Evolutionary conservation across 129 eudicot genomes (phyloP).

Genomic region (Escallonia herrerae): DNA sequence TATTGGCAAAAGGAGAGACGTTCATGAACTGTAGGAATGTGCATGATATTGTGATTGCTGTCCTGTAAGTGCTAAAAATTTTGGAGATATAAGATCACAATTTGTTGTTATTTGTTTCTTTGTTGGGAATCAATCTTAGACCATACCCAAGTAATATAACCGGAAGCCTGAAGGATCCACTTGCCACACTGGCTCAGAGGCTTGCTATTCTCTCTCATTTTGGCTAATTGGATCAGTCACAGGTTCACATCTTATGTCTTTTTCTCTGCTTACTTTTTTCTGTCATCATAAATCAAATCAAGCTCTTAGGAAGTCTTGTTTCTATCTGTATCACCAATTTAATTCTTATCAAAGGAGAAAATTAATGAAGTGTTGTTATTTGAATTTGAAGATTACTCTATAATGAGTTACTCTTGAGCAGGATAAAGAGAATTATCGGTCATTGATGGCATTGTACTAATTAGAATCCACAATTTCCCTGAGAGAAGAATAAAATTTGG

Average conservation of each 20-base stretch:
- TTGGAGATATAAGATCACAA: neutral
- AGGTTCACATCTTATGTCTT: conserved; percentile 24
- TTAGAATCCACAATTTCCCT: conserved; percentile 69
- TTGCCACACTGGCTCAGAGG: conserved; percentile 83
- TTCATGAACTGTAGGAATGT: conserved; percentile 81
- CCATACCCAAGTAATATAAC: conserved; percentile 51
- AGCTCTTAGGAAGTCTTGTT: too few relatives aligned
- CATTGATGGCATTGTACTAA: conserved; percentile 65
- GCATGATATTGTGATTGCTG: conserved; percentile 78
- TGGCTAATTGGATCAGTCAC: conserved; percentile 29
- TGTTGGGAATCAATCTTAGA: neutral
- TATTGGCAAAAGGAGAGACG: conserved; percentile 95
- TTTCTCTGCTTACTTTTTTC: neutral
- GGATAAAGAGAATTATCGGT: conserved; percentile 45
- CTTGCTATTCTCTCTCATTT: conserved; percentile 75
- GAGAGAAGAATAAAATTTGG: conserved; percentile 51
- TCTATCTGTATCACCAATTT: too few relatives aligned
- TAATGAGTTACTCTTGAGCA: conserved; percentile 7
- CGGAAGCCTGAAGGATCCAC: conserved; percentile 84
- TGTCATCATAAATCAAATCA: too few relatives aligned
- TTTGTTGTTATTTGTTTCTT: neutral
- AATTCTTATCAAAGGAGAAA: too few relatives aligned
- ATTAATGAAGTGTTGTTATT: too few relatives aligned
- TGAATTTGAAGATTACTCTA: neutral
- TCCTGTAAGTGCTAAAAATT: conserved; percentile 47